Conservation (phyloP, 31 red algal species). For the Porphyra umbilicalis region DNA sequence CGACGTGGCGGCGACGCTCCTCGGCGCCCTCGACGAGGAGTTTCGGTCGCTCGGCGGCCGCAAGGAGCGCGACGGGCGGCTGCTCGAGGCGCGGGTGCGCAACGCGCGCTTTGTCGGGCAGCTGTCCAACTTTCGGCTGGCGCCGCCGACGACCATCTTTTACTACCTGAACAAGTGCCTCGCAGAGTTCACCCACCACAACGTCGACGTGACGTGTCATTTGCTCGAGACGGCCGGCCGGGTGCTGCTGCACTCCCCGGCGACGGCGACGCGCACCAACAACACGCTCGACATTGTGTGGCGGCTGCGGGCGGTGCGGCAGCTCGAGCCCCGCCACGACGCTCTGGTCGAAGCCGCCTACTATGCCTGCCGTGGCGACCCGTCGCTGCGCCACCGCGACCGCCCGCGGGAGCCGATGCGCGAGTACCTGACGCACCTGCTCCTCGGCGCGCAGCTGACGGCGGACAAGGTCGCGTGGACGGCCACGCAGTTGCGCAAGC, state of each 20-base stretch:
- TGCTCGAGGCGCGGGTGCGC: slow-evolving; percentile 49
- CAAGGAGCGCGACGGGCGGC: slow-evolving; percentile 64
- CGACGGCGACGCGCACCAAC: slow-evolving; percentile 55
- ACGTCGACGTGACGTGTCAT: slow-evolving; percentile 81
- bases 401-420: slow-evolving; percentile 65
- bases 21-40: slow-evolving; percentile 68
- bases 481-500: slow-evolving; percentile 70
- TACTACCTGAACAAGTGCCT: slow-evolving; percentile 76
- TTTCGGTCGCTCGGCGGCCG: slow-evolving; percentile 49
- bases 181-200: slow-evolving; percentile 83
- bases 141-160: slow-evolving; percentile 46
- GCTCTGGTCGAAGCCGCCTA: slow-evolving; percentile 87
- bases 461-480: slow-evolving; percentile 60
- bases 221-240: slow-evolving; percentile 83
- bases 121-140: slow-evolving; percentile 85
- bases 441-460: slow-evolving; percentile 49
- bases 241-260: slow-evolving; percentile 55
- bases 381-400: not conserved
- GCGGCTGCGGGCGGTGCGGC: slow-evolving; percentile 86
- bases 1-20: slow-evolving; percentile 53
- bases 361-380: slow-evolving; percentile 31
- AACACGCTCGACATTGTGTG: slow-evolving; percentile 90
- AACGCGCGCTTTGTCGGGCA: slow-evolving; percentile 77
- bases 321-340: slow-evolving; percentile 82
- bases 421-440: slow-evolving; percentile 76